Percentiles rank a stretch among this genome's conserved stretches.
These are phyloP conservation scores for Coprinopsis strossmayeri DNA, from an alignment of 768 basidiomycete species.

Conservation along the genomic window DNA sequence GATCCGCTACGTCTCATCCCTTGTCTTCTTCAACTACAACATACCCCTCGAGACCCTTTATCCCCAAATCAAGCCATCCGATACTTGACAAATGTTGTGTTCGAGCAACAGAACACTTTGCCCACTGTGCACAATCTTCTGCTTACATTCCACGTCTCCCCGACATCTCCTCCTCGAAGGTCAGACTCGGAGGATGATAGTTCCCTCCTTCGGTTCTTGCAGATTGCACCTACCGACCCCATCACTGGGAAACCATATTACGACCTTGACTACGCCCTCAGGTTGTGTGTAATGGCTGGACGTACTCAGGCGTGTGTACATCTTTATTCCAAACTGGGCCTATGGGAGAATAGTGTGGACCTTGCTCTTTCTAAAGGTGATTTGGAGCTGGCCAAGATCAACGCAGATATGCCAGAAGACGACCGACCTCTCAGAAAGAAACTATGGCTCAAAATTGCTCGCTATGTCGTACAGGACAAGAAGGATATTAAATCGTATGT, in stretches of 20 bases:
- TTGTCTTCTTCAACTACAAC: slow-evolving; percentile 77
- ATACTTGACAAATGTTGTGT: slow-evolving; percentile 81
- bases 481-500: slow-evolving; percentile 96
- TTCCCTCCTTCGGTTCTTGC: slow-evolving; percentile 76
- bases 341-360: slow-evolving; percentile 96
- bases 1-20: slow-evolving; percentile 86
- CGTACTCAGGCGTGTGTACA: slow-evolving; percentile 88
- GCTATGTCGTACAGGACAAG: slow-evolving; percentile 96
- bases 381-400: slow-evolving; percentile 88
- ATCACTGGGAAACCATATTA: slow-evolving; percentile 85
- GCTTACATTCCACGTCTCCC: slow-evolving; percentile 73
- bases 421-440: slow-evolving; percentile 85
- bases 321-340: slow-evolving; percentile 96
- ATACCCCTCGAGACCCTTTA: slow-evolving; percentile 62
- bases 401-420: slow-evolving; percentile 92
- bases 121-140: slow-evolving; percentile 92
- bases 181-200: slow-evolving; percentile 43
- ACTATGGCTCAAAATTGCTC: slow-evolving; percentile 98
- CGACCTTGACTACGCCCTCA: slow-evolving; percentile 93
- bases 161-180: slow-evolving; percentile 49
- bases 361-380: slow-evolving; percentile 92
- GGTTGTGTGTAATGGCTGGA: slow-evolving; percentile 79
- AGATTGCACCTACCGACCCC: slow-evolving; percentile 74
- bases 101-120: slow-evolving; percentile 73
- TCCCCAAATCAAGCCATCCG: slow-evolving; percentile 83